Evolutionary conservation across 805 yeast genomes (phyloP), one percentile per base, ranked within the genome.

Genomic region (Pachysolen tannophilus): DNA sequence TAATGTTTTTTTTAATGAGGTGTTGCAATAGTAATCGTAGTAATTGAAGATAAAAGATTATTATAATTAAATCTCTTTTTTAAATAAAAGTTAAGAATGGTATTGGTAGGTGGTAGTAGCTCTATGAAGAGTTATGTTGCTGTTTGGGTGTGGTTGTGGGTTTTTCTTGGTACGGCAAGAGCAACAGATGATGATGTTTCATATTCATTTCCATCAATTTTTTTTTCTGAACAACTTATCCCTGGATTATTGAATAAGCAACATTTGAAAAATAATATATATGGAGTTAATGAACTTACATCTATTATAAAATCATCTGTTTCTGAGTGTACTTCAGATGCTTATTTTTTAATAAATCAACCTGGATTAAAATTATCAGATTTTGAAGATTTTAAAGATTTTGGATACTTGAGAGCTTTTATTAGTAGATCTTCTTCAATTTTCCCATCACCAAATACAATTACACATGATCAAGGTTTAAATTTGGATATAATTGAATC

Each of bases 361-460:
- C 80, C 81, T 4, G 78, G 78, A 2, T 47, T 77, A 36, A 49
- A 52, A 6, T 52, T 65, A 27, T 55, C 61, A 16, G 82, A 77
- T 48, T 66, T 74, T 21, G 52, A 55, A 18, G 37, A 61, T 24
- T 63, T 63, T 41, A 46, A 53, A 11, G 45, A 50, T 23, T 76
- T 78, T 62, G 63, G 60, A 2, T 61, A 67, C 39, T 42, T 80
- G 4, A 62, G 78, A 39, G 63, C 68, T 28, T 70, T 73, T 47
- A 48, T 77, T 41, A 54, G 64, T 16, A 58, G 65, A 50, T 62
- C 83, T n/a, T 78, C 87, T 5, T 73, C 84, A 0, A 59, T 77
- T 7, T 60, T 77, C 4, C 70, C 75, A 2, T 58, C 81, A 35
- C 83, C 86, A 3, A 61, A 75, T 7, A 53, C 63, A 1, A 37